phyloP scores from a whole-genome alignment of 176 grass and related monocot species.

The Oryza australiensis region DNA sequence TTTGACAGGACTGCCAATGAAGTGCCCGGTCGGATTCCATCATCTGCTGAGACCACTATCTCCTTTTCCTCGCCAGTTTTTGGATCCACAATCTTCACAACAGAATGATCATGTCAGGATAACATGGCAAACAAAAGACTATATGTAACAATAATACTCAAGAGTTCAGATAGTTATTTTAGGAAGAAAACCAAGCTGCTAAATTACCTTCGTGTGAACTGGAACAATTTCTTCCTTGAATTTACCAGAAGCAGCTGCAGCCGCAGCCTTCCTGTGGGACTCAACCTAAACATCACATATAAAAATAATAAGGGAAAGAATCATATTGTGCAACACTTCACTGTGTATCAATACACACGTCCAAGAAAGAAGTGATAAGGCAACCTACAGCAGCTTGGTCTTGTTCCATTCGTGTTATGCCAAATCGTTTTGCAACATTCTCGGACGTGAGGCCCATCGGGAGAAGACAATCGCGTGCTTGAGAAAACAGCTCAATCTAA shows the following conservation, averaged over 20 bases:
- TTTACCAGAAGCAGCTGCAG: slow-evolving; percentile 71
- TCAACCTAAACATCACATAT: slow-evolving; percentile 68
- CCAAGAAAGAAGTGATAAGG: slow-evolving; percentile 20
- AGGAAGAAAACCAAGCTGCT: not conserved
- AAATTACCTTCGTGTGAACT: slow-evolving; percentile 70
- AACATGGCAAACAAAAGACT: not conserved
- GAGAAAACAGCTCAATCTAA: slow-evolving; percentile 77
- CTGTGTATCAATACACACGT: not conserved
- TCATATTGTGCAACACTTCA: not conserved
- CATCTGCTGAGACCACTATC: slow-evolving; percentile 70
- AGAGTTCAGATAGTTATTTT: slow-evolving; percentile 9
- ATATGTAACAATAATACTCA: not conserved
- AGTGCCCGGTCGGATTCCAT: slow-evolving; percentile 70
- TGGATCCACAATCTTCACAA: slow-evolving; percentile 69
- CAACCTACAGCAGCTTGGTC: slow-evolving; percentile 77
- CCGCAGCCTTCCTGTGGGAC: slow-evolving; percentile 86
- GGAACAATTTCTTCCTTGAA: slow-evolving; percentile 95
- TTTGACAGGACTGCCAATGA: slow-evolving; percentile 71
- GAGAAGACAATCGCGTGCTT: slow-evolving; percentile 88
- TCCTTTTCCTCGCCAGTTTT: slow-evolving; percentile 81
- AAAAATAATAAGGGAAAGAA: slow-evolving; percentile 32
- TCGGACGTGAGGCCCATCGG: slow-evolving; percentile 96
- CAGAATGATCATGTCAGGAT: slow-evolving; percentile 13
- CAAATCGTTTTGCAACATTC: slow-evolving; percentile 85
- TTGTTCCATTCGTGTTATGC: slow-evolving; percentile 83